Base-by-base conservation (phyloP, 495 filamentous ascomycete genomes). In the Podospora sp. region DNA sequence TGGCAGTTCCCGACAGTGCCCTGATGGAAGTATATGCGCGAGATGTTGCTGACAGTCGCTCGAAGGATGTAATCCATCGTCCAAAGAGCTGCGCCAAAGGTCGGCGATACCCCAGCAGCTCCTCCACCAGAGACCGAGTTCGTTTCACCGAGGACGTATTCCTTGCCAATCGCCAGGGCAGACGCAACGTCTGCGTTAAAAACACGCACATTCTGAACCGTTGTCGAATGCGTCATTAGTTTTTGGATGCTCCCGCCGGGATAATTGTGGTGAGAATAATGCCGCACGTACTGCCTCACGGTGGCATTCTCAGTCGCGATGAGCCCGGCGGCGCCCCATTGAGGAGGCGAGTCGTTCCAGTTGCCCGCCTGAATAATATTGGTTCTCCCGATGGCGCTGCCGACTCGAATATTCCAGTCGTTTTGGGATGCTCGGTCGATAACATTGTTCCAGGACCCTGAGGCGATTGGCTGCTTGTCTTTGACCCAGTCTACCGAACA, bases 1-100 rank as follows among this genome's bases (percentile, higher is more conserved):
- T 86, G 83, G 58, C 85, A 88, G 70, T 85, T 83, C 2, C 86
- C 87, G 3, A 89, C 80, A 0, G 87, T 89, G 1, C 86, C 86
- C 60, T 88, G 87, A 66, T 89, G 87, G 77, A 87, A 88, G 66
- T 86, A 88, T 1, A 78, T 82, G 2, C 85, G 79, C 63, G 83
- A 81, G 49, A 86, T 82, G 55, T 80, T 80, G 59, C 71, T 73
- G 46, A 71, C 68, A 0, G 82, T 70, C 0, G 82, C 80, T 11
- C 83, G 82, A 60, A 88, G 77, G 2, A 81, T 77, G 68, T 88
- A 86, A 73, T 88, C 86, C 71, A 88, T 79, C 14, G 86, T 88
- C 87, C 86, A 88, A 0, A 88, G 76, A 1, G 76, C 86, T 0
- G 85, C 85, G 0, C 86, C 86, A 67, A 86, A 88, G 0, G 83